Conservation (phyloP, 768 basidiomycete genomes). For the Chiua virens region DNA sequence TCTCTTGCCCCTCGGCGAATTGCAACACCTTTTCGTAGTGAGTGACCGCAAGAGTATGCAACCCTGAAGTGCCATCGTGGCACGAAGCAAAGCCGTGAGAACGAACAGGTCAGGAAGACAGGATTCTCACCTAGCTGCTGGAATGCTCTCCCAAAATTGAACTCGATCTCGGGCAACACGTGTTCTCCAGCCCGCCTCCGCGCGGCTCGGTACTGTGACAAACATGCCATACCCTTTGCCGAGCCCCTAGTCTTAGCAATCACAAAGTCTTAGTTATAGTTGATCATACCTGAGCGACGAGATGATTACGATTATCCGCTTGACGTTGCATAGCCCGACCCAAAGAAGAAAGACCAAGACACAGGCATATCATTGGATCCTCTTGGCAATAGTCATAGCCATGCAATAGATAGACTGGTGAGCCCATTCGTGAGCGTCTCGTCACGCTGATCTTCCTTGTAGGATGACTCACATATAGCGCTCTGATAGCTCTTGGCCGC, state of each 20-base stretch:
- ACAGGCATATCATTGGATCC: conserved; percentile 84
- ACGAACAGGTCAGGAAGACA: neutral
- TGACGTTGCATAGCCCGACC: conserved; percentile 93
- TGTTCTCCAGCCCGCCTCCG: conserved; percentile 43
- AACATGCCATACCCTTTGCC: conserved; percentile 75
- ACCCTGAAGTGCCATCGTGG: conserved; percentile 44
- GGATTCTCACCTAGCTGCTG: conserved; percentile 78
- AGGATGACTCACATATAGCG: conserved; percentile 72
- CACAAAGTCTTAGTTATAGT: neutral
- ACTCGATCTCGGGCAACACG: conserved; percentile 76
- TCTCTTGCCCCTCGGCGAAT: conserved; percentile 46
- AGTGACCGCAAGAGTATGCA: conserved; percentile 76
- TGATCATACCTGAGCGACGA: conserved; percentile 64
- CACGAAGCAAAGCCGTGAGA: neutral
- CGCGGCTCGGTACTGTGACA: conserved; percentile 75
- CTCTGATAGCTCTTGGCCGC: conserved; percentile 86
- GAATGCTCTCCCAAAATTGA: conserved; percentile 89
- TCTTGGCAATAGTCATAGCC: conserved; percentile 83
- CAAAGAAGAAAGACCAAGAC: conserved; percentile 79
- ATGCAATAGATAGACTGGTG: conserved; percentile 81
- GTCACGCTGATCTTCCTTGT: neutral
- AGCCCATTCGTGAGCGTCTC: neutral
- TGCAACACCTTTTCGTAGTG: conserved; percentile 82
- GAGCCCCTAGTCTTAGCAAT: neutral
- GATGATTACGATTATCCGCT: conserved; percentile 89